A percentile compares a stretch with the other conserved stretches of the same genome.
phyloP scores from a whole-genome alignment of 169 alveolate genomes.

The Cryptosporidium sp. region DNA sequence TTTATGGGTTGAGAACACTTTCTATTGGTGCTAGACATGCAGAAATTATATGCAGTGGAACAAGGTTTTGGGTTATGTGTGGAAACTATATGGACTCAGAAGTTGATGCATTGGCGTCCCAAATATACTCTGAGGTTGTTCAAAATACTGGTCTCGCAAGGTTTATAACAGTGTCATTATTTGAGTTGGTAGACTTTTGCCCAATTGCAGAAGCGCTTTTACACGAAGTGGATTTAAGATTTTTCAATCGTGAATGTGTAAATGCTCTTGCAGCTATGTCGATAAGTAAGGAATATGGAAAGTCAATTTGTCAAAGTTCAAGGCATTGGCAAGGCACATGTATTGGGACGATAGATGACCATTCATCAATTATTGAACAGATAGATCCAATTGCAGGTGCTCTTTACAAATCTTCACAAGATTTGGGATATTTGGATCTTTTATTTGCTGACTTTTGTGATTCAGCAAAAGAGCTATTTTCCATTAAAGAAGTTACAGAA shows the following conservation, averaged over 20 bases:
- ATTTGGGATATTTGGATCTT: constrained; percentile 63
- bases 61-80: constrained; percentile 74
- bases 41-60: constrained; percentile 63
- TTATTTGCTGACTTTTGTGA: constrained; percentile 47
- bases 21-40: constrained; percentile 70
- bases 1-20: constrained; percentile 67
- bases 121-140: constrained; percentile 58
- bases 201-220: constrained; percentile 61
- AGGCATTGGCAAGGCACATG: constrained; percentile 76
- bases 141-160: constrained; percentile 44
- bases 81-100: constrained; percentile 49
- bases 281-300: constrained; percentile 56
- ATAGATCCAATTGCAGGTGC: constrained; percentile 75
- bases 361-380: constrained; percentile 18
- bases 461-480: constrained; percentile 18
- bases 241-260: constrained; percentile 69
- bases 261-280: constrained; percentile 73
- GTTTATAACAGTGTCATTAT: constrained; percentile 31
- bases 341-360: constrained; percentile 26
- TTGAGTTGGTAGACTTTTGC: constrained; percentile 63
- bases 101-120: constrained; percentile 74
- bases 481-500: constrained; percentile 62
- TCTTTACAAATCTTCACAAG: constrained; percentile 47
- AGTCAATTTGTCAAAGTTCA: constrained; percentile 54
- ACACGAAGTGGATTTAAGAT: constrained; percentile 56